These are phyloP conservation scores for Eucalyptus marginata DNA, from an alignment of 345 rosid species.

Conservation along the genomic window DNA sequence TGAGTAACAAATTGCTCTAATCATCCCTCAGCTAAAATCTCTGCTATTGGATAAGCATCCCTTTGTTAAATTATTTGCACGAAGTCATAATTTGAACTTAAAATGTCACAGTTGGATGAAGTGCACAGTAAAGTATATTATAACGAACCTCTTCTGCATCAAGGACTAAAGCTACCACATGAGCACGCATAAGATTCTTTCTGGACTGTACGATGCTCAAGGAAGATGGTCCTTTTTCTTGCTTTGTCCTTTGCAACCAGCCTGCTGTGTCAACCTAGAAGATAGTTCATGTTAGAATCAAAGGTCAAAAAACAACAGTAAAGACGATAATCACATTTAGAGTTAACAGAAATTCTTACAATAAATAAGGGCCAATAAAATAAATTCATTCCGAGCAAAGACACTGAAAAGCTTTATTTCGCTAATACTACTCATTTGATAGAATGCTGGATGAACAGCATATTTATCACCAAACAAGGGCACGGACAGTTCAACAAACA, in stretches of 20 bases:
- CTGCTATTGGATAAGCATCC: background rate
- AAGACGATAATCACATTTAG: background rate
- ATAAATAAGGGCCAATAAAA: background rate
- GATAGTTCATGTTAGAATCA: background rate
- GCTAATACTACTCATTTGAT: background rate
- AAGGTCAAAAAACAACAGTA: background rate
- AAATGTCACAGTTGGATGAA: background rate
- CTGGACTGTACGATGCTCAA: slow-evolving; percentile 91
- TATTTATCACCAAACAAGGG: background rate
- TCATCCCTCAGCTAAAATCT: background rate
- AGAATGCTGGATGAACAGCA: background rate
- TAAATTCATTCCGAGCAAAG: background rate
- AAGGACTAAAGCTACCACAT: slow-evolving; percentile 82
- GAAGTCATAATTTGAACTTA: background rate
- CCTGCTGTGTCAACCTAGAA: slow-evolving; percentile 95
- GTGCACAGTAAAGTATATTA: background rate
- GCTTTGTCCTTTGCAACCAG: slow-evolving; percentile 82
- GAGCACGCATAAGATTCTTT: slow-evolving; percentile 93
- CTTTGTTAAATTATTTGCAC: background rate
- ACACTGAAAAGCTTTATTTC: background rate
- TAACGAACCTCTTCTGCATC: slow-evolving; percentile 85
- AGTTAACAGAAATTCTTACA: background rate
- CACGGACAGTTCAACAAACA: background rate
- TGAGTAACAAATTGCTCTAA: background rate
- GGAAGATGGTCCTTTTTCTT: slow-evolving; percentile 88